Evolutionary conservation across 116 monocot genomes (phyloP).

Genomic region (Cymodocea nodosa): DNA sequence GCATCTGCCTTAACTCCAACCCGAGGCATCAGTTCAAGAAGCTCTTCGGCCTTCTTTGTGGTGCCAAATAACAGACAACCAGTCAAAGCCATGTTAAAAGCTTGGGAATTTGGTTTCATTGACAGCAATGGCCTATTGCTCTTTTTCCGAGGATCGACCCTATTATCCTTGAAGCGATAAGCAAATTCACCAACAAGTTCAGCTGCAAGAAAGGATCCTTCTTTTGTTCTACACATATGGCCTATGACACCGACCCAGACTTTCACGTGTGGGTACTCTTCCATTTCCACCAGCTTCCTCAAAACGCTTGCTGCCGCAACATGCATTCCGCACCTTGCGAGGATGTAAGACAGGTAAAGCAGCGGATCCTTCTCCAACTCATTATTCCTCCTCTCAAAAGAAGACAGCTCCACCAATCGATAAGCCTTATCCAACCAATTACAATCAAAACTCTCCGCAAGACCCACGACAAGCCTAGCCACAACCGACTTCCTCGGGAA

Average conservation of each 20-base stretch:
- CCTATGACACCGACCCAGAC: slow-evolving; percentile 63
- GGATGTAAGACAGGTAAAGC: slow-evolving; percentile 56
- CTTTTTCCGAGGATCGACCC: slow-evolving; percentile 78
- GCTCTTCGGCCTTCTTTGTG: slow-evolving; percentile 68
- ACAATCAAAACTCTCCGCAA: slow-evolving; percentile 52
- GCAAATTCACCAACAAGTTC: slow-evolving; percentile 73
- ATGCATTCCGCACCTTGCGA: slow-evolving; percentile 45
- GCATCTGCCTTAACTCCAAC: slow-evolving; percentile 55
- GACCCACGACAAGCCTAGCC: slow-evolving; percentile 40
- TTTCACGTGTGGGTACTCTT: slow-evolving; percentile 45
- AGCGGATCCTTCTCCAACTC: slow-evolving; percentile 60
- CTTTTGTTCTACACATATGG: slow-evolving; percentile 50
- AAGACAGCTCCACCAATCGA: slow-evolving; percentile 34
- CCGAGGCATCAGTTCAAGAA: slow-evolving; percentile 80
- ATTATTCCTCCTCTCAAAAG: slow-evolving; percentile 29
- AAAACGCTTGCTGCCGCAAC: slow-evolving; percentile 55
- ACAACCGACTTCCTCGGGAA: slow-evolving; percentile 60
- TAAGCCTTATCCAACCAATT: slow-evolving; percentile 57
- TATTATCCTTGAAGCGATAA: slow-evolving; percentile 59
- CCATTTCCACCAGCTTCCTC: slow-evolving; percentile 56
- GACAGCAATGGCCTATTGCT: slow-evolving; percentile 44
- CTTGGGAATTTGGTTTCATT: slow-evolving; percentile 62
- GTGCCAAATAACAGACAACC: slow-evolving; percentile 58
- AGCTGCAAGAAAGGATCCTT: slow-evolving; percentile 63
- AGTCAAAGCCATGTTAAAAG: slow-evolving; percentile 50